Evolutionary conservation across 148 eudicot species (phyloP).

Genomic region (Rhododendron henanense): DNA sequence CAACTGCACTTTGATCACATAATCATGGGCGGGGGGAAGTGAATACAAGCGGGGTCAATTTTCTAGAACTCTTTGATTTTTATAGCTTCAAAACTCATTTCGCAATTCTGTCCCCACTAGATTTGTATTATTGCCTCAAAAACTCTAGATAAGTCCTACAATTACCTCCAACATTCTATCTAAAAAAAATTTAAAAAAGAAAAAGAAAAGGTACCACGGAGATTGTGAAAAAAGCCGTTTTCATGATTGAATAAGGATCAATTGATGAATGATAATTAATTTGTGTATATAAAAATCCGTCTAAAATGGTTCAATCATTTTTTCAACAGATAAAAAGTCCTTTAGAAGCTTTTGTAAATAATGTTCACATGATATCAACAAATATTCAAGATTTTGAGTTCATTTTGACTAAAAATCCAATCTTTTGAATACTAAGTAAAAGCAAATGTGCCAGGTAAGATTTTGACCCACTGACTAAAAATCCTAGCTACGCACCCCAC

Average conservation of each 20-base stretch:
- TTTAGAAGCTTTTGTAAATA: background rate
- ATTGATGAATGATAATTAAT: background rate
- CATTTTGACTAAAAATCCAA: background rate
- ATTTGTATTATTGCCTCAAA: background rate
- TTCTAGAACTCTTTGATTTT: background rate
- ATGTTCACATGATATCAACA: background rate
- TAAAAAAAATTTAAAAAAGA: background rate
- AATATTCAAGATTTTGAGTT: background rate
- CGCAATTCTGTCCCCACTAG: background rate
- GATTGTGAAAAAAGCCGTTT: background rate
- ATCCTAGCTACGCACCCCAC: background rate
- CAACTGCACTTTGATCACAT: background rate
- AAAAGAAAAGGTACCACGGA: background rate
- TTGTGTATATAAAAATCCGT: background rate
- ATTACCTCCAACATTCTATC: background rate
- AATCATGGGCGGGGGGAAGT: background rate
- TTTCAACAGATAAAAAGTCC: background rate
- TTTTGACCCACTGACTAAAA: background rate
- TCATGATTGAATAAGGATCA: background rate
- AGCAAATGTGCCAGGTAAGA: background rate
- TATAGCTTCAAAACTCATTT: background rate
- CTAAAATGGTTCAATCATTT: background rate
- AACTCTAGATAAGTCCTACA: background rate
- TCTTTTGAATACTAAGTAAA: background rate
- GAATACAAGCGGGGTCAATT: background rate